Evolutionary conservation across 768 basidiomycete species (phyloP).

Genomic region (Stropharia rugosoannulata): DNA sequence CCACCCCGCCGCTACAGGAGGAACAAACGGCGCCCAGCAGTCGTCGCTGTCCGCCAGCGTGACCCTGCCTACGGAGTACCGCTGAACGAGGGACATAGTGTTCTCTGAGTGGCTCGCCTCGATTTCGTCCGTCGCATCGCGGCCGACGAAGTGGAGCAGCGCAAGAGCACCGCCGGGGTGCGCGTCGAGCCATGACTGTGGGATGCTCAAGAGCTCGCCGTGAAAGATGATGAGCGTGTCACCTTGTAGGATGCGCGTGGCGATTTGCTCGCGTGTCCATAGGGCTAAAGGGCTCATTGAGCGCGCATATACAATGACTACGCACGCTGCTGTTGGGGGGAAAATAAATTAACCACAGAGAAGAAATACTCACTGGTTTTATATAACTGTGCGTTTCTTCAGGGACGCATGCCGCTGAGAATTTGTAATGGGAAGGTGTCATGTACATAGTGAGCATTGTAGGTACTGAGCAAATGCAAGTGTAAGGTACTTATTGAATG

Average conservation of each 20-base stretch:
- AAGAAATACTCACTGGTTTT: too few species aligned
- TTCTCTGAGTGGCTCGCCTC: constrained; percentile 81
- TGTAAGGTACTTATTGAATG: too few species aligned
- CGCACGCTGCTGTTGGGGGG: too few species aligned
- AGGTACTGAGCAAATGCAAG: too few species aligned
- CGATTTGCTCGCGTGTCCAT: constrained; percentile 52
- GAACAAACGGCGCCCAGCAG: constrained; percentile 76
- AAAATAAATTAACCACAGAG: too few species aligned
- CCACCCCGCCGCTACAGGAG: constrained; percentile 88
- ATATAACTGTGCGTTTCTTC: too few species aligned
- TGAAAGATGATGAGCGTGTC: constrained; percentile 75
- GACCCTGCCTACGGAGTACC: constrained; percentile 72
- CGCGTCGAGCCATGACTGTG: constrained; percentile 72
- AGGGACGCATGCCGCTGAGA: too few species aligned
- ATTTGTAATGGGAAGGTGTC: too few species aligned
- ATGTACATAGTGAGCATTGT: too few species aligned
- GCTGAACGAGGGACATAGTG: constrained; percentile 52
- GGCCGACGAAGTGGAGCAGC: constrained; percentile 91
- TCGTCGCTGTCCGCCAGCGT: constrained; percentile 41
- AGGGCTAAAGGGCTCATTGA: constrained; percentile 25
- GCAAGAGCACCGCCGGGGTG: constrained; percentile 92
- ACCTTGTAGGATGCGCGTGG: constrained; percentile 70
- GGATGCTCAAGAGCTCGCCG: constrained; percentile 61
- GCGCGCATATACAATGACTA: too few species aligned
- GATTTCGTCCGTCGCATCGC: constrained; percentile 94